Percentiles rank a stretch among this genome's conserved stretches.
Evolutionary conservation across 106 monocot genomes (phyloP).

Genomic region (Dioscorea alata): DNA sequence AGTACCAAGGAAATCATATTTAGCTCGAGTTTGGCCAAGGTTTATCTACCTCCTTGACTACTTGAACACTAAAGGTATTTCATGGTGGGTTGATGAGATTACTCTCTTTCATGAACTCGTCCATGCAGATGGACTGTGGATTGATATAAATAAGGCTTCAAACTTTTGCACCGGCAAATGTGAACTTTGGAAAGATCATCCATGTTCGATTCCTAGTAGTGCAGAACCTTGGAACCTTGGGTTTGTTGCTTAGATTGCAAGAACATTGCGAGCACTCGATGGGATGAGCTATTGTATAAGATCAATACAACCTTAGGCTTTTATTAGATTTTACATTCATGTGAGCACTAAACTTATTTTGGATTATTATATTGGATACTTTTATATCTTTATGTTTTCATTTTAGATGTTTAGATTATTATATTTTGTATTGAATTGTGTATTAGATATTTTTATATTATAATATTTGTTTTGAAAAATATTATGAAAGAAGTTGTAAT

Average conservation of each 20-base stretch:
- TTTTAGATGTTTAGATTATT: no score
- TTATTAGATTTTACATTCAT: no score
- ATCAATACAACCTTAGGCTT: slow-evolving; percentile 82
- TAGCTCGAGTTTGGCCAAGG: slow-evolving; percentile 95
- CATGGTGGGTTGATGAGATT: slow-evolving; percentile 91
- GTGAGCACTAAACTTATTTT: no score
- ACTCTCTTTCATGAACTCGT: slow-evolving; percentile 64
- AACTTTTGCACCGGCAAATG: slow-evolving; percentile 96
- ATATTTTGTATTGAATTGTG: no score
- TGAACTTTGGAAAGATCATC: slow-evolving; percentile 41
- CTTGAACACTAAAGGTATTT: slow-evolving; percentile 57
- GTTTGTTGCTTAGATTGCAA: slow-evolving; percentile 87
- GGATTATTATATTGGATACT: no score
- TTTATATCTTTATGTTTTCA: no score
- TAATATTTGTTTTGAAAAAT: no score
- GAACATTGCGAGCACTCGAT: slow-evolving; percentile 79
- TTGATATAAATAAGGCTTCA: slow-evolving; percentile 94
- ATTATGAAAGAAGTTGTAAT: no score
- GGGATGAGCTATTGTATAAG: slow-evolving; percentile 90
- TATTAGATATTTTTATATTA: no score
- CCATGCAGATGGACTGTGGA: slow-evolving; percentile 93
- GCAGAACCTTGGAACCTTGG: slow-evolving; percentile 64
- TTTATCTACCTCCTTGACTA: slow-evolving; percentile 91
- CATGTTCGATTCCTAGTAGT: slow-evolving; percentile 39
- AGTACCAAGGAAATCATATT: slow-evolving; percentile 73